Evolutionary conservation across 2,329 filamentous ascomycete species (phyloP).

Genomic region (Fusarium domesticum): DNA sequence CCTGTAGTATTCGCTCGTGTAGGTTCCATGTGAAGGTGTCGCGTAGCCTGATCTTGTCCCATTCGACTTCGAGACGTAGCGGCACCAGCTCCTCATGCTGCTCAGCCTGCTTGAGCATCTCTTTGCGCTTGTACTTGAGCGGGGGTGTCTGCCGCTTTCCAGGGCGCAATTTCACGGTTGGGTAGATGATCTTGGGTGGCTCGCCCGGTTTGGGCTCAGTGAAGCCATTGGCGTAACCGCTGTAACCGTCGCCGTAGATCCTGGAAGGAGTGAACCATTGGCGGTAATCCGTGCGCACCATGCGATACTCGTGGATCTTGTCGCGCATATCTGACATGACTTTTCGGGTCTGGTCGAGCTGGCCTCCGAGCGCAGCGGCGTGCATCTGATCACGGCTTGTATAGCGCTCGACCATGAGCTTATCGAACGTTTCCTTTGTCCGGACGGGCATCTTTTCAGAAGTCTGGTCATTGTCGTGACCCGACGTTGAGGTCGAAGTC

Average conservation of each 20-base stretch:
- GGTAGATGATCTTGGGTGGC: constrained; percentile 74
- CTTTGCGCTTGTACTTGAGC: constrained; percentile 72
- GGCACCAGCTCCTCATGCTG: constrained; percentile 90
- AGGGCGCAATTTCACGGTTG: constrained; percentile 68
- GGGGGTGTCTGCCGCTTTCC: constrained; percentile 73
- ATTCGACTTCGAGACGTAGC: constrained; percentile 86
- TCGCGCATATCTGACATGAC: constrained; percentile 61
- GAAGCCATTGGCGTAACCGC: constrained; percentile 81
- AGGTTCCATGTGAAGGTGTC: constrained; percentile 99
- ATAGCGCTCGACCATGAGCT: constrained; percentile 53
- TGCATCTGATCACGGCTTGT: constrained; percentile 54
- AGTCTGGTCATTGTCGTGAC: constrained; percentile 30
- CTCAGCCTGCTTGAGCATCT: constrained; percentile 81
- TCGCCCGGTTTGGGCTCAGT: constrained; percentile 62
- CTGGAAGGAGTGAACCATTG: constrained; percentile 54
- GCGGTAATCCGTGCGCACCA: constrained; percentile 54
- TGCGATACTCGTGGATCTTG: constrained; percentile 68
- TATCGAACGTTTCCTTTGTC: constrained; percentile 55
- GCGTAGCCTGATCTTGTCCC: constrained; percentile 90
- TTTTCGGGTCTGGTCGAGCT: constrained; percentile 52
- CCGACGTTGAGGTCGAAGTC: constrained; percentile 32
- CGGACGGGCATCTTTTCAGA: constrained; percentile 41
- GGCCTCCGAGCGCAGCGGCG: constrained; percentile 49
- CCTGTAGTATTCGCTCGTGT: constrained; percentile 78
- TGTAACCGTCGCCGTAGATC: constrained; percentile 73